phyloP scores from a whole-genome alignment of 257 asterid genomes.

The Anisodus tanguticus region DNA sequence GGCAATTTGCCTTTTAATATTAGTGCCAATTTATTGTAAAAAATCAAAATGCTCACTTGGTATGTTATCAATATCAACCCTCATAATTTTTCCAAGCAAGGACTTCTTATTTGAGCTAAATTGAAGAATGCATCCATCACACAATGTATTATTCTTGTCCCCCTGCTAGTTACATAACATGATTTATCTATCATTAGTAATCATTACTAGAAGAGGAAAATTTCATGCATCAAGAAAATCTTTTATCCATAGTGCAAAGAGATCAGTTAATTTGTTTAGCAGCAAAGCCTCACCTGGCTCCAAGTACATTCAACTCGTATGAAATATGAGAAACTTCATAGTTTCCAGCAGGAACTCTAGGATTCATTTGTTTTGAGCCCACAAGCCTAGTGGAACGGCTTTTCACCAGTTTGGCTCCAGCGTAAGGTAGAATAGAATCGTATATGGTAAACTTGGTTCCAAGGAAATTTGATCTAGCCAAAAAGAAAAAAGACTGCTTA shows the following conservation, averaged over 20 bases:
- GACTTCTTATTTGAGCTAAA: too few species aligned
- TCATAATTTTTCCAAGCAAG: too few species aligned
- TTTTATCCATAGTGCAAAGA: not conserved
- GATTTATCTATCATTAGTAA: not conserved
- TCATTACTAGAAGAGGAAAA: not conserved
- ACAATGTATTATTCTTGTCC: conserved; percentile 89
- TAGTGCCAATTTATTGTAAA: too few species aligned
- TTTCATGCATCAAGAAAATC: not conserved
- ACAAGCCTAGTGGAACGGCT: conserved; percentile 58
- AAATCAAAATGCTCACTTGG: too few species aligned
- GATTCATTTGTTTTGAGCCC: conserved; percentile 59
- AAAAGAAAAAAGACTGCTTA: conserved; percentile 15
- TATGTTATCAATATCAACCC: too few species aligned
- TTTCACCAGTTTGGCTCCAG: conserved; percentile 63
- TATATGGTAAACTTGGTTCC: conserved; percentile 82
- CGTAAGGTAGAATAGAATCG: conserved; percentile 68
- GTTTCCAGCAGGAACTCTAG: conserved; percentile 62
- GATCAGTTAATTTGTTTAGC: conserved; percentile 15
- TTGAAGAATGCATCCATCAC: conserved; percentile 50
- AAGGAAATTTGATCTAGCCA: conserved; percentile 75
- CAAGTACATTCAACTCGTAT: conserved; percentile 68
- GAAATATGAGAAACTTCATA: conserved; percentile 82
- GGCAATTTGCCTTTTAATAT: too few species aligned
- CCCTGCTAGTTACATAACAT: conserved; percentile 45
- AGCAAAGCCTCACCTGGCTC: conserved; percentile 55